A percentile compares a stretch with the other conserved stretches of the same genome.
phyloP scores from a whole-genome alignment of 2,329 filamentous ascomycete species.

The Phaeoacremonium minimum region DNA sequence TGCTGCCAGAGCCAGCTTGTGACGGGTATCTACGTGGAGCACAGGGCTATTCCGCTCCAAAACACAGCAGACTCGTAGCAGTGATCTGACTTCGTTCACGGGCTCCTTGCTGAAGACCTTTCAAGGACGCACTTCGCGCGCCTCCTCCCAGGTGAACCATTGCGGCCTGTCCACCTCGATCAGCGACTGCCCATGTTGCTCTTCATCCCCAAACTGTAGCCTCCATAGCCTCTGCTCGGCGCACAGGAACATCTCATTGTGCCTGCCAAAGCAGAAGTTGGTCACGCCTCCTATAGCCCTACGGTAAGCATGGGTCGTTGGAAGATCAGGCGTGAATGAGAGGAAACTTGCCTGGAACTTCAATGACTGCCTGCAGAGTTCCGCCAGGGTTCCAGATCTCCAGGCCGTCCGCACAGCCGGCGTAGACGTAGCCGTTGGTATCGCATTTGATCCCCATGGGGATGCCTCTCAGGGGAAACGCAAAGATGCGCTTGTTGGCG shows the following conservation, averaged over 20 bases:
- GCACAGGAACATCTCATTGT: conserved; percentile 39
- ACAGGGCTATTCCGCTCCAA: too few relatives aligned
- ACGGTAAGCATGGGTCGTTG: too few relatives aligned
- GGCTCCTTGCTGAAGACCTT: too few relatives aligned
- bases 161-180: conserved; percentile 3
- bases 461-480: conserved; percentile 39
- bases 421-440: conserved; percentile 37
- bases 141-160: conserved; percentile 2
- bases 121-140: too few relatives aligned
- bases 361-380: conserved; percentile 35
- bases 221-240: conserved; percentile 41
- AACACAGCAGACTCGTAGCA: too few relatives aligned
- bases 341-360: conserved; percentile 23
- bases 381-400: conserved; percentile 42
- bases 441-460: conserved; percentile 39
- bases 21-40: too few relatives aligned
- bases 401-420: conserved; percentile 43
- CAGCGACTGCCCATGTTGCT: neutral
- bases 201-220: conserved; percentile 23
- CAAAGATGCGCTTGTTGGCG: conserved; percentile 45
- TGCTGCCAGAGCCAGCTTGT: too few relatives aligned
- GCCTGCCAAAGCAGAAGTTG: conserved; percentile 37
- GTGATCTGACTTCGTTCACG: too few relatives aligned
- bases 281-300: conserved; percentile 33
- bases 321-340: neutral